Evolutionary conservation across 2,329 filamentous ascomycete genomes (phyloP).

Genomic region (Chrysosporium keratinophilum): DNA sequence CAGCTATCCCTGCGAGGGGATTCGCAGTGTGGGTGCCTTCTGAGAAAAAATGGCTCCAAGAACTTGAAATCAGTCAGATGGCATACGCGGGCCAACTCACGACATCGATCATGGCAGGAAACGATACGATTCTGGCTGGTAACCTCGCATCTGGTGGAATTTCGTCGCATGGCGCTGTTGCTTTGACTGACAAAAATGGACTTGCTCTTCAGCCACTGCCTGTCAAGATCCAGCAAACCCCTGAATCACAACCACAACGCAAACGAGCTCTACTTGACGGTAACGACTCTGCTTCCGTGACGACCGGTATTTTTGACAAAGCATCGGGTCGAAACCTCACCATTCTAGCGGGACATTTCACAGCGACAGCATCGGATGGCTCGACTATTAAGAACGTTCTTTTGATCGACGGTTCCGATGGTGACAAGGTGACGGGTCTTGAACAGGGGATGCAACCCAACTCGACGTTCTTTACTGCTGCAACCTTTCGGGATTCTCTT

Average conservation of each 20-base stretch:
- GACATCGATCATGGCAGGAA: conserved; percentile 52
- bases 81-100: conserved; percentile 63
- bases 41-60: conserved; percentile 74
- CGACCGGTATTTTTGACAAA: conserved; percentile 20
- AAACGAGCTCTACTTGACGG: conserved; percentile 21
- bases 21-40: conserved; percentile 92
- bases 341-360: conserved; percentile 78
- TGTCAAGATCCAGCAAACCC: conserved; percentile 40
- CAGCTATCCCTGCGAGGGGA: conserved; percentile 54
- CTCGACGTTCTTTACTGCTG: conserved; percentile 66
- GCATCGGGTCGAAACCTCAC: conserved; percentile 55
- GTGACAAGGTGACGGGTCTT: conserved; percentile 55
- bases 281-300: conserved; percentile 28
- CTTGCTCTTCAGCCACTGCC: conserved; percentile 33
- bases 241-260: conserved; percentile 20
- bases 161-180: conserved; percentile 60
- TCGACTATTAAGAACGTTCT: conserved; percentile 67
- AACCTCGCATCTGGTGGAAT: conserved; percentile 67
- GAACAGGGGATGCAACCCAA: conserved; percentile 52
- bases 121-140: conserved; percentile 64
- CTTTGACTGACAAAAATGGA: conserved; percentile 41
- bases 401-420: conserved; percentile 67
- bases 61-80: conserved; percentile 55
- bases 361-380: conserved; percentile 56
- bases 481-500: conserved; percentile 55